A percentile compares a stretch with the other conserved stretches of the same genome.
phyloP scores from a whole-genome alignment of 148 eudicot genomes.

The Cornus suecica region DNA sequence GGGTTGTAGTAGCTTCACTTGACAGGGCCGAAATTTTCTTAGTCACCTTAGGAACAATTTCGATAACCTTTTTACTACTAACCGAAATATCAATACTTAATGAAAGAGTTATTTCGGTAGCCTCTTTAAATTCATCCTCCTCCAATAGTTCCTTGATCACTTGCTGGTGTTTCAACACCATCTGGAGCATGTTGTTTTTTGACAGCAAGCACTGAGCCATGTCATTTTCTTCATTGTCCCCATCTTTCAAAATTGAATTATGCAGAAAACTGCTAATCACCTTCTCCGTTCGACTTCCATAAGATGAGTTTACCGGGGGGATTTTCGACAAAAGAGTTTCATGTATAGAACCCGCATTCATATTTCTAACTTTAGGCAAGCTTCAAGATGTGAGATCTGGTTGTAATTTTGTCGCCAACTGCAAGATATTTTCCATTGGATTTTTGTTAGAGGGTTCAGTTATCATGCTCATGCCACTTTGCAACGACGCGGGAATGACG shows the following conservation, averaged over 20 bases:
- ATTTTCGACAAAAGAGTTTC: slow-evolving; percentile 32
- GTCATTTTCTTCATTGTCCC: slow-evolving; percentile 27
- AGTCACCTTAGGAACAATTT: too few relatives aligned
- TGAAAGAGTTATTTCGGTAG: too few relatives aligned
- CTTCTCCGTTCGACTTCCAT: slow-evolving; percentile 57
- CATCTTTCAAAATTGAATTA: slow-evolving; percentile 54
- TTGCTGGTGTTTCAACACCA: slow-evolving; percentile 89
- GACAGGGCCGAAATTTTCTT: too few relatives aligned
- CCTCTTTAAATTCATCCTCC: too few relatives aligned
- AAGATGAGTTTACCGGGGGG: slow-evolving; percentile 31
- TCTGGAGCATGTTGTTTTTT: slow-evolving; percentile 71
- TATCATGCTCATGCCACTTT: slow-evolving; percentile 36
- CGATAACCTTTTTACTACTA: too few relatives aligned
- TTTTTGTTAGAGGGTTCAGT: slow-evolving; percentile 37
- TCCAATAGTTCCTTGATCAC: slow-evolving; percentile 73
- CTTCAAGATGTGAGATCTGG: slow-evolving; percentile 26
- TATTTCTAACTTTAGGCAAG: slow-evolving; percentile 23
- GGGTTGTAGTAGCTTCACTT: too few relatives aligned
- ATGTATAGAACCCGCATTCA: slow-evolving; percentile 19
- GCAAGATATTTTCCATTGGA: slow-evolving; percentile 42
- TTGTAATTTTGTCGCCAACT: slow-evolving; percentile 33
- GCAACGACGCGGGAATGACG: slow-evolving; percentile 57
- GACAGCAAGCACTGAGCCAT: slow-evolving; percentile 46
- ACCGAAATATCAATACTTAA: too few relatives aligned
- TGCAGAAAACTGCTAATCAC: slow-evolving; percentile 58